These are phyloP conservation scores for Chimonanthus praecox DNA, from an alignment of 164 flowering plant genomes.

Conservation along the genomic window DNA sequence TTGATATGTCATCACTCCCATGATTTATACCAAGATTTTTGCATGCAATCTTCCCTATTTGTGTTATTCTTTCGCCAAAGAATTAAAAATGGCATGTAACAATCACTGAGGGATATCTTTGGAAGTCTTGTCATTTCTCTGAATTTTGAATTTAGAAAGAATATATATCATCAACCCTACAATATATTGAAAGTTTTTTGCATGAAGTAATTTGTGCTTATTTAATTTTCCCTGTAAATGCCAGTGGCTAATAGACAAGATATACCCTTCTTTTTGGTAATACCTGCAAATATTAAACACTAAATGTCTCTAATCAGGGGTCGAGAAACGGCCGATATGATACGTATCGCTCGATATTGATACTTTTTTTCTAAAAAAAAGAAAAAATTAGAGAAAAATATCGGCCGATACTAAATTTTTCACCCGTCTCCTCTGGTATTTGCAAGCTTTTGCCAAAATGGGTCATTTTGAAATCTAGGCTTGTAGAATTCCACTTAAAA, in stretches of 20 bases:
- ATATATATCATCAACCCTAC: not conserved
- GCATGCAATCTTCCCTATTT: not conserved
- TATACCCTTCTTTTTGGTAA: not conserved
- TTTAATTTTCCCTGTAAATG: not conserved
- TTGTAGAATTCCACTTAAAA: too few species aligned
- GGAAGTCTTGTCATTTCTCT: not conserved
- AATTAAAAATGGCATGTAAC: not conserved
- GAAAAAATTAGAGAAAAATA: too few species aligned
- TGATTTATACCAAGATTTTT: not conserved
- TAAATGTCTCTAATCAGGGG: not conserved
- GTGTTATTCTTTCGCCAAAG: not conserved
- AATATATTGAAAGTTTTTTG: not conserved
- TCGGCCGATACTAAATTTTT: too few species aligned
- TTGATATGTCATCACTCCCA: not conserved
- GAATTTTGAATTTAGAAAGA: not conserved
- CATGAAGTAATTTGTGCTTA: not conserved
- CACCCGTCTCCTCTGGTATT: not conserved
- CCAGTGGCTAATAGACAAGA: conserved; percentile 1
- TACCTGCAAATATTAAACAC: not conserved
- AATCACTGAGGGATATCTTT: not conserved
- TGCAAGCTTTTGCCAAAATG: too few species aligned
- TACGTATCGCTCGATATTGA: too few species aligned
- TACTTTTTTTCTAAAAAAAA: too few species aligned
- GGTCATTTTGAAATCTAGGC: too few species aligned
- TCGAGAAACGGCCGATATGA: too few species aligned